Evolutionary conservation across 805 yeast genomes (phyloP), one percentile per base, ranked within the genome.

Genomic region (Starmerella asiatica): DNA sequence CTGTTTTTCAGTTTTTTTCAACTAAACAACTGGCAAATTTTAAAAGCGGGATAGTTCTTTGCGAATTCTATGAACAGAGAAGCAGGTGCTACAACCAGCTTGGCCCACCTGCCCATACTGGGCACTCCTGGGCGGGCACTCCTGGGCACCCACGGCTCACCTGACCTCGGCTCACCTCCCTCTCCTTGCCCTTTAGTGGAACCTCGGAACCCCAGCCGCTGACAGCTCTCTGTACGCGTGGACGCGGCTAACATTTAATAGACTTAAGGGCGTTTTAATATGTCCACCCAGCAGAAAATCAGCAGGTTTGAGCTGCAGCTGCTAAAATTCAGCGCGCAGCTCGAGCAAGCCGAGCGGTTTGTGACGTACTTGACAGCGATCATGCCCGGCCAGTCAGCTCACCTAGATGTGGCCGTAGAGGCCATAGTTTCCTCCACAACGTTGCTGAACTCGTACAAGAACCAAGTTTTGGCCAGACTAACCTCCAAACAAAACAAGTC

Each of bases 361-460:
- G 42, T 62, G 14, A 50, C 57, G 27, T 51, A 61, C 26, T 45
- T 64, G 24, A 53, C 58, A 9, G 56, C 57, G 39, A 45, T 64
- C 27, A 44, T 60, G 11, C 67, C 68, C 1, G 64, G 66, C 5
- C 60, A 61, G 38, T 56, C 56, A 44, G 55, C 62, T 29, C 57
- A 62, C 18, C 60, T 57, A 24, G 68, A 63, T 46, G 45, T 63
- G 17, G 56, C 56, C 5, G 43, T 64, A 4, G 68, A 63, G 47
- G 52, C 56, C 8, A 50, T 54, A 7, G 58, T 51, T 23, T 51
- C 64, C 6, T 33, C 45, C 4, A 47, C 61, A n/a, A 56, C 59
- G 39, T 49, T 63, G 6, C 40, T 63, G 24, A 61, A 61, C 12
- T 30, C 58, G 18, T 63, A 61, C 44, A 65, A 62, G 39, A 62